Evolutionary conservation across 2,329 filamentous ascomycete species (phyloP), one percentile per base, ranked within the genome.

Genomic region (Monilinia fructicola): DNA sequence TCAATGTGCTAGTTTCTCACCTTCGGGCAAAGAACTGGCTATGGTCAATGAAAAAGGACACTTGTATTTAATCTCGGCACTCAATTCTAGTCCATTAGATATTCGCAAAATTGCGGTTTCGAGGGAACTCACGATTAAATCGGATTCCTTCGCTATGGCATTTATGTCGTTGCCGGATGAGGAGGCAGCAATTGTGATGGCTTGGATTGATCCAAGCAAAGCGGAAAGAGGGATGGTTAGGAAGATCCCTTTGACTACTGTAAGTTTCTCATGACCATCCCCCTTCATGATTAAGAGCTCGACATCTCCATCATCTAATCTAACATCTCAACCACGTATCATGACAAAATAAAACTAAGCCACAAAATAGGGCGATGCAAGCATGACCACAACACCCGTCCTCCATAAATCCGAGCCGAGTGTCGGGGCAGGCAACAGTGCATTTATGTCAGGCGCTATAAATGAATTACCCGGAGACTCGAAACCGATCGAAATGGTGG

Each of bases 31-130:
- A 48, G 77, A 79, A n/a, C 68, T 80, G 11, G 78, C 76, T 12
- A 71, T 80, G 69, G 78, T 80, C 1, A 80, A 80, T 63, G 77
- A 79, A 65, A 79, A 77, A 63, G 79, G 79, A 4, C 71, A 78
- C 68, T 65, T 80, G 2, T 80, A 78, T 66, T 74, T 78, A 42
- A 75, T 79, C 3, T 76, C 76, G 1, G 78, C 75, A 52, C 69
- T 80, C 4, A 78, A 79, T 67, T 78, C 78, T 3, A 79, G 68
- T 53, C 76, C 77, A 1, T 74, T 80, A 69, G 77, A 79, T 38
- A 72, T 79, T 21, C 73, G 75, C 35, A 75, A 76, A 23, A 71
- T 78, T 21, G 77, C 78, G 10, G 76, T 73, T 3, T 77, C 77
- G 0, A 77, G 72, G 56, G 78, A 79, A 69, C 71, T 80, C 3